Evolutionary conservation across 148 eudicot genomes (phyloP).

Genomic region (Oxyria digyna): DNA sequence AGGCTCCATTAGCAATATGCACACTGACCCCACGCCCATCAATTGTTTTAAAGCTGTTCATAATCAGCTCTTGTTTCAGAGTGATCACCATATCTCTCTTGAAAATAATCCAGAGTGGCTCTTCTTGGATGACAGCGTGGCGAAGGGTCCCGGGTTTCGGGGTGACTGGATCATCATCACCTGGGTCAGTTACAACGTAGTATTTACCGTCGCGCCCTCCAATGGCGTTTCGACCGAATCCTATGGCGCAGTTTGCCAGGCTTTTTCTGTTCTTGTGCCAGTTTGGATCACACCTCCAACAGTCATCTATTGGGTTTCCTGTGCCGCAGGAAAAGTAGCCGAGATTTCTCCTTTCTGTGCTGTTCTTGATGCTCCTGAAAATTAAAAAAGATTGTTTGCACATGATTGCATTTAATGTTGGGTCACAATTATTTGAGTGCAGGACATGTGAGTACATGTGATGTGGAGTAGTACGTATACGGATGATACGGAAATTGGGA

Average conservation of each 20-base stretch:
- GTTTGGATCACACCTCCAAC: slow-evolving; percentile 80
- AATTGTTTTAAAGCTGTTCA: slow-evolving; percentile 93
- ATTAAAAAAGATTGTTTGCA: background rate
- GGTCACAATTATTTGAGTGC: background rate
- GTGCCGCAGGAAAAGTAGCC: slow-evolving; percentile 78
- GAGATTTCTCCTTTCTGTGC: slow-evolving; percentile 57
- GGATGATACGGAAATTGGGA: background rate
- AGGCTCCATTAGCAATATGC: slow-evolving; percentile 80
- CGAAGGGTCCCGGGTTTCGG: slow-evolving; percentile 85
- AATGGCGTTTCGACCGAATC: slow-evolving; percentile 83
- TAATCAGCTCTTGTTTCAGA: slow-evolving; percentile 67
- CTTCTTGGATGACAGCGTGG: slow-evolving; percentile 73
- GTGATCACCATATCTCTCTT: slow-evolving; percentile 75
- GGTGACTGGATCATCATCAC: slow-evolving; percentile 51
- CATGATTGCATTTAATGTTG: background rate
- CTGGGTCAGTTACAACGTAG: slow-evolving; percentile 73
- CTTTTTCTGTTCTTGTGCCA: slow-evolving; percentile 59
- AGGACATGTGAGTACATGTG: slow-evolving; percentile 1
- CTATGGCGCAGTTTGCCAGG: slow-evolving; percentile 86
- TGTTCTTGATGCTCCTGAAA: slow-evolving; percentile 60
- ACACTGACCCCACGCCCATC: slow-evolving; percentile 78
- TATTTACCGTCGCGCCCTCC: slow-evolving; percentile 77
- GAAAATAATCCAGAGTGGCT: slow-evolving; percentile 79
- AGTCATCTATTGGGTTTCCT: slow-evolving; percentile 88
- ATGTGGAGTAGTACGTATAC: background rate